These are phyloP conservation scores for Medicago arabica DNA, from an alignment of 306 rosid genomes.

Conservation along the genomic window DNA sequence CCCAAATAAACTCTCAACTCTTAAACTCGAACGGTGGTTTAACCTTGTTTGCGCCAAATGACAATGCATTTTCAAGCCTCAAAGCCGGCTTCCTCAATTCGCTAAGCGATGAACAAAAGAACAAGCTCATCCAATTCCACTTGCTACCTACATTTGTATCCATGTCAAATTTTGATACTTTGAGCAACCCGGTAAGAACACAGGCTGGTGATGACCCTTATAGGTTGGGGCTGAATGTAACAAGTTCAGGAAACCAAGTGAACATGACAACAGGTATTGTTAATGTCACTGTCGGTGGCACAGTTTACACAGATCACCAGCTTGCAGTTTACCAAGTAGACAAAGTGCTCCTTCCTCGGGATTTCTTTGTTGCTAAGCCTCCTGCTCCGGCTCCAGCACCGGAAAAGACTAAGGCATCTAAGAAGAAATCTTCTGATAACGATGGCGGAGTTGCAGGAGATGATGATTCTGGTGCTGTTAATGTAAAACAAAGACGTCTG, in stretches of 20 bases:
- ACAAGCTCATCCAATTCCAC: constrained; percentile 71
- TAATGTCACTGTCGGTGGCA: constrained; percentile 65
- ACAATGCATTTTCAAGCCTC: constrained; percentile 65
- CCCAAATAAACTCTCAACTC: constrained; percentile 68
- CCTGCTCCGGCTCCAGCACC: constrained; percentile 68
- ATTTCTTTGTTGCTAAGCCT: constrained; percentile 56
- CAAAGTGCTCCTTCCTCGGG: constrained; percentile 66
- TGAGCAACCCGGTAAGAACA: constrained; percentile 73
- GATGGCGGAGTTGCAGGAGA: constrained; percentile 24
- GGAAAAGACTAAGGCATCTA: constrained; percentile 37
- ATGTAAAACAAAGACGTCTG: constrained; percentile 20
- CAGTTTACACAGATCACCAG: constrained; percentile 66
- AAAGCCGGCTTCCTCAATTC: constrained; percentile 71
- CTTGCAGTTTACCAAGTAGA: constrained; percentile 74
- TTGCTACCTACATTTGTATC: constrained; percentile 59
- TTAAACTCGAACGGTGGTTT: constrained; percentile 57
- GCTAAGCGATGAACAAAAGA: constrained; percentile 64
- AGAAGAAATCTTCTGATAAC: constrained; percentile 54
- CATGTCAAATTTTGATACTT: constrained; percentile 60
- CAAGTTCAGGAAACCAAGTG: constrained; percentile 67
- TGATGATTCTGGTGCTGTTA: constrained; percentile 41
- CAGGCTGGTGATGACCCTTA: constrained; percentile 68
- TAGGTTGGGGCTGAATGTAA: constrained; percentile 63
- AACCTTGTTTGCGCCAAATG: constrained; percentile 66
- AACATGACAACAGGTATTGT: constrained; percentile 69